Base-by-base conservation (phyloP, 495 filamentous ascomycete genomes). In the Penicillium maclennaniae region DNA sequence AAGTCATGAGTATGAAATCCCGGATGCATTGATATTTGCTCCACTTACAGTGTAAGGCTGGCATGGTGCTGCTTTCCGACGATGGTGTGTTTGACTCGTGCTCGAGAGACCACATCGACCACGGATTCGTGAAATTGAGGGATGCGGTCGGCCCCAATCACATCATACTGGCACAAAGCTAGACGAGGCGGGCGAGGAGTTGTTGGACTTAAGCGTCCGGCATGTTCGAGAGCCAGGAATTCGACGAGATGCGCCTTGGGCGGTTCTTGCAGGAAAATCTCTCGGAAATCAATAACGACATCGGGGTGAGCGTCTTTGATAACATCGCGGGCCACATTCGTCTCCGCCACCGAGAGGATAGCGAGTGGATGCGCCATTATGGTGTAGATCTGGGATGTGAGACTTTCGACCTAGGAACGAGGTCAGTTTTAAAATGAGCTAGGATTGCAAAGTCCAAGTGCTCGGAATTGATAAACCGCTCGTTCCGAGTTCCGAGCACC, bases 111-210 rank as follows among this genome's bases (percentile, higher is more conserved):
- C 25, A 88, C 54, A 60, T 89, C 83, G 10, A 89, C 78, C 38
- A 86, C 63, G 0, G 83, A 80, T 60, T 88, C 83, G 45, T 77
- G 73, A 49, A 84, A 86, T 34, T 79, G 74, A 17, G 76, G 72
- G n/a, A 80, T 71, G 14, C 75, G 76, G 50, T 85, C 81, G 26
- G 67, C 53, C 7, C 75, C 76, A 54, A 88, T 79, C 42, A 83
- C 76, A 69, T 89, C 86, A 67, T 87, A 88, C 47, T 86, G 72
- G 19, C 84, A 77, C 43, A 78, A 72, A n/a, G 86, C 84, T 37
- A 83, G 65, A 43, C 86, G 78, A 6, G 78, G 71, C 6, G 84
- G 85, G 0, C 74, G 67, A 12, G 72, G 74, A 0, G 72, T 74
- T 0, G 69, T 74, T 34, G 76, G 71, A 36, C 69, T 76, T 45